These are phyloP conservation scores for Aspergillus floridensis DNA, from an alignment of 2,329 filamentous ascomycete species.

Conservation along the genomic window DNA sequence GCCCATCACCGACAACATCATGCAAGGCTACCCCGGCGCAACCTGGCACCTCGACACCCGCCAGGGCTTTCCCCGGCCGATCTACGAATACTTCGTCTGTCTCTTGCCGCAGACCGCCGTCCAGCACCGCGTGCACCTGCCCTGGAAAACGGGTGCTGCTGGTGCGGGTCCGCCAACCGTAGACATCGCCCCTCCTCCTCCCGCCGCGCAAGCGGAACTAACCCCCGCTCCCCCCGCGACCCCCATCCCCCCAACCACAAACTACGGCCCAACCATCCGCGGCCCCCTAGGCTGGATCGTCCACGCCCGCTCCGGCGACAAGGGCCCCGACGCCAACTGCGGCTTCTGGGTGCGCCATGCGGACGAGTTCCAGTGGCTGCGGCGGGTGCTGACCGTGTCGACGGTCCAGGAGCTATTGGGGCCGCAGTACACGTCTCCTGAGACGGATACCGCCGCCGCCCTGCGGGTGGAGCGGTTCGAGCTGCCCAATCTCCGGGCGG, in stretches of 20 bases:
- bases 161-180: constrained; percentile 6
- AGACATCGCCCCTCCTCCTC: constrained; percentile 20
- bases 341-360: constrained; percentile 45
- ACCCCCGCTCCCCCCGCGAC: constrained; percentile 16
- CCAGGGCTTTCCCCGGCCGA: constrained; percentile 35
- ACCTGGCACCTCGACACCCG: constrained; percentile 37
- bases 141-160: constrained; percentile 12
- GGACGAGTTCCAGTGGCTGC: constrained; percentile 47
- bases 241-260: too few relatives aligned
- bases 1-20: constrained; percentile 39
- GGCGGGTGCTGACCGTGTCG: constrained; percentile 22
- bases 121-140: constrained; percentile 29
- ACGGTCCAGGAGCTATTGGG: constrained; percentile 24
- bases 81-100: constrained; percentile 32
- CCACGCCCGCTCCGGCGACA: constrained; percentile 44
- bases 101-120: constrained; percentile 26
- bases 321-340: constrained; percentile 46
- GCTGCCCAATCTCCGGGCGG: constrained; percentile 41
- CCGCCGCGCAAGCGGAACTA: constrained; percentile 10
- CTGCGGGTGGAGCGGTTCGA: constrained; percentile 47
- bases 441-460: neutral
- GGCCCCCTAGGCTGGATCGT: constrained; percentile 35
- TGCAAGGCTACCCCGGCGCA: constrained; percentile 41
- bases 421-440: constrained; percentile 19
- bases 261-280: constrained; percentile 20